Evolutionary conservation across 1,284 basidiomycete species (phyloP).

Genomic region (Irpex rosettiformis): DNA sequence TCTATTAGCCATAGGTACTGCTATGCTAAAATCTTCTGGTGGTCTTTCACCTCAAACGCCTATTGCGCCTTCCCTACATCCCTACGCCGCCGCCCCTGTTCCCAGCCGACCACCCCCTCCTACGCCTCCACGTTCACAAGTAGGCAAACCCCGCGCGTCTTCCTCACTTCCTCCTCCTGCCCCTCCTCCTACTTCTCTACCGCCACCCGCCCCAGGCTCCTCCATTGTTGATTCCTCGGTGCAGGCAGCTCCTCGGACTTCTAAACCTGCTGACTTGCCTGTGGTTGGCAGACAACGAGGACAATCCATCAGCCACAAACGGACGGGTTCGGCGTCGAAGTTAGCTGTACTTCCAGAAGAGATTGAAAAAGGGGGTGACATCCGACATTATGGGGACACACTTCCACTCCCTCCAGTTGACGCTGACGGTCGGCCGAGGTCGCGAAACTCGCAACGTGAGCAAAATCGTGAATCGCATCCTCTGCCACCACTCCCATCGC

Average conservation of each 20-base stretch:
- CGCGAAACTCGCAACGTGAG: constrained; percentile 18
- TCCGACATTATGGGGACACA: constrained; percentile 20
- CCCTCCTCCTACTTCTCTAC: constrained; percentile 59
- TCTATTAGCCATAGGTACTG: constrained; percentile 43
- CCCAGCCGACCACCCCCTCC: constrained; percentile 20
- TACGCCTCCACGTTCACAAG: constrained; percentile 24
- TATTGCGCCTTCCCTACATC: constrained; percentile 23
- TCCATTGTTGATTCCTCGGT: constrained; percentile 21
- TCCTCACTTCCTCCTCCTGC: constrained; percentile 62
- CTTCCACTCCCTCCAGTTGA: constrained; percentile 27
- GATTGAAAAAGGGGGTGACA: constrained; percentile 18
- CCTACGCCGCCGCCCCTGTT: constrained; percentile 24
- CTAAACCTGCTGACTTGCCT: constrained; percentile 34
- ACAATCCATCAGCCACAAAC: constrained; percentile 47
- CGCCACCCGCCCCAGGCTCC: constrained; percentile 60
- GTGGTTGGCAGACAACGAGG: constrained; percentile 37
- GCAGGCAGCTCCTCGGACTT: constrained; percentile 21
- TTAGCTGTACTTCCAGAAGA: constrained; percentile 65
- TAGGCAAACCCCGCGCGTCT: constrained; percentile 46
- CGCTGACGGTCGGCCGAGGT: constrained; percentile 22
- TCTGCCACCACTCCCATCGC: constrained; percentile 61
- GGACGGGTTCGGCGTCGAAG: constrained; percentile 53
- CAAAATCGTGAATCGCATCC: constrained; percentile 55
- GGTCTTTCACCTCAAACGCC: constrained; percentile 16
- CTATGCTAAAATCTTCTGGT: constrained; percentile 36